Evolutionary conservation across 352 stramenopile genomes (phyloP).

Genomic region (Phytophthora ramorum): DNA sequence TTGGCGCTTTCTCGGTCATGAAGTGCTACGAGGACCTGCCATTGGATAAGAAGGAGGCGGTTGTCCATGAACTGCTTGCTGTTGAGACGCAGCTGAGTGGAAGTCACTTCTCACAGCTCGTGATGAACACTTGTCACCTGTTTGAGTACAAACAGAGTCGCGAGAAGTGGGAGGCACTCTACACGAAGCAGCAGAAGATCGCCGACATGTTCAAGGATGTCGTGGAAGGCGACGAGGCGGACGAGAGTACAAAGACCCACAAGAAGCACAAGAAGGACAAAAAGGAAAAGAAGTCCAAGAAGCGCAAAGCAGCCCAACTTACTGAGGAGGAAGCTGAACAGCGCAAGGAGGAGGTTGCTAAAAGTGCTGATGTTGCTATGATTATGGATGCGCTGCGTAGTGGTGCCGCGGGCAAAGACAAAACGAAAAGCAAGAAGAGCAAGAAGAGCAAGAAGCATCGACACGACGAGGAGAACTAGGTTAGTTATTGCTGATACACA

Average conservation of each 20-base stretch:
- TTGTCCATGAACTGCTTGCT: constrained; percentile 74
- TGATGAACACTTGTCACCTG: constrained; percentile 81
- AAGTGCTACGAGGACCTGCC: constrained; percentile 80
- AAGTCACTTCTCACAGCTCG: constrained; percentile 84
- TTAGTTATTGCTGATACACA: constrained; percentile 6
- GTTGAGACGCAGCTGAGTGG: constrained; percentile 77
- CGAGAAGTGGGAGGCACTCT: constrained; percentile 78
- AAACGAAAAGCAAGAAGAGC: constrained; percentile 52
- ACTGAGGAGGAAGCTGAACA: constrained; percentile 39
- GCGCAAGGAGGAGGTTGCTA: constrained; percentile 39
- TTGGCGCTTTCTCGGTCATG: constrained; percentile 83
- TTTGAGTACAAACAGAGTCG: constrained; percentile 84
- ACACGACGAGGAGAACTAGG: constrained; percentile 31
- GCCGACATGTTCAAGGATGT: constrained; percentile 81
- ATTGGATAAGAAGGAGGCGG: constrained; percentile 64
- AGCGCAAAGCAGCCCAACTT: constrained; percentile 43
- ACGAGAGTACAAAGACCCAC: not conserved
- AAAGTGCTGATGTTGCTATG: constrained; percentile 60
- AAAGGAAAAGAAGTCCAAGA: constrained; percentile 55
- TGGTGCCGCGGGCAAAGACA: constrained; percentile 35
- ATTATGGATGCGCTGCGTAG: constrained; percentile 76
- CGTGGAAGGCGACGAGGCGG: constrained; percentile 42
- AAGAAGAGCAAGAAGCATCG: constrained; percentile 60
- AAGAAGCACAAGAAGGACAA: constrained; percentile 43
- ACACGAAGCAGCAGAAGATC: constrained; percentile 86